Percentiles rank a stretch among this genome's conserved stretches.
These are phyloP conservation scores for Peronospora farinosa DNA, from an alignment of 352 stramenopile species.

Conservation along the genomic window DNA sequence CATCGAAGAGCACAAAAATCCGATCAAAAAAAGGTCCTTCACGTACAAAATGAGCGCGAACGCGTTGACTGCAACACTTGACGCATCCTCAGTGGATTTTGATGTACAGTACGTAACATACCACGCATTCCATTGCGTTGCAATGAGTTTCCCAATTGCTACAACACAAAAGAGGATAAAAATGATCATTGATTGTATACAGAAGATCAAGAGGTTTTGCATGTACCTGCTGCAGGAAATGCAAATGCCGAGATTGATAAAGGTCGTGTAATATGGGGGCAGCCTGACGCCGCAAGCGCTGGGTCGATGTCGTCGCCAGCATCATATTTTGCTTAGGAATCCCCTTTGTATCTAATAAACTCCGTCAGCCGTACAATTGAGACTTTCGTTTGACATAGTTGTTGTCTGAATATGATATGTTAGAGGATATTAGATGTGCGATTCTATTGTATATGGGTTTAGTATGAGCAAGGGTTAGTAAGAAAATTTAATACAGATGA, in stretches of 20 bases:
- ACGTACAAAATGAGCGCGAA: constrained; percentile 51
- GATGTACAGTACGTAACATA: constrained; percentile 25
- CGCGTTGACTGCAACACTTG: constrained; percentile 51
- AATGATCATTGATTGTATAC: too few relatives aligned
- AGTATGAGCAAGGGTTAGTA: not conserved
- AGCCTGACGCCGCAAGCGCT: constrained; percentile 57
- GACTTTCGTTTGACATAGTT: constrained; percentile 2
- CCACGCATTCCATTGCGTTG: constrained; percentile 43
- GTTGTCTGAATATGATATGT: not conserved
- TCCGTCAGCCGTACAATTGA: constrained; percentile 20
- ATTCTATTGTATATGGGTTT: not conserved
- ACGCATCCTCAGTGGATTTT: constrained; percentile 33
- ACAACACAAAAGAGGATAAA: not conserved
- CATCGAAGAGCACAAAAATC: not conserved
- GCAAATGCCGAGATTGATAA: constrained; percentile 47
- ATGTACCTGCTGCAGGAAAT: constrained; percentile 72
- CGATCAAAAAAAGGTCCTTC: not conserved
- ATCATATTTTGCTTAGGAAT: constrained; percentile 22
- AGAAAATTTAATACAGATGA: not conserved
- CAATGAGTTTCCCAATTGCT: constrained; percentile 67
- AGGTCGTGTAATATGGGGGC: constrained; percentile 48
- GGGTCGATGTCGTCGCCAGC: constrained; percentile 43
- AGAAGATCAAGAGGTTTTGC: not conserved
- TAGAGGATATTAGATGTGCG: not conserved
- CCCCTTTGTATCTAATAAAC: constrained; percentile 26